These are phyloP conservation scores for Chlorella sp. DNA, from an alignment of 139 green algal genomes.

Conservation along the genomic window DNA sequence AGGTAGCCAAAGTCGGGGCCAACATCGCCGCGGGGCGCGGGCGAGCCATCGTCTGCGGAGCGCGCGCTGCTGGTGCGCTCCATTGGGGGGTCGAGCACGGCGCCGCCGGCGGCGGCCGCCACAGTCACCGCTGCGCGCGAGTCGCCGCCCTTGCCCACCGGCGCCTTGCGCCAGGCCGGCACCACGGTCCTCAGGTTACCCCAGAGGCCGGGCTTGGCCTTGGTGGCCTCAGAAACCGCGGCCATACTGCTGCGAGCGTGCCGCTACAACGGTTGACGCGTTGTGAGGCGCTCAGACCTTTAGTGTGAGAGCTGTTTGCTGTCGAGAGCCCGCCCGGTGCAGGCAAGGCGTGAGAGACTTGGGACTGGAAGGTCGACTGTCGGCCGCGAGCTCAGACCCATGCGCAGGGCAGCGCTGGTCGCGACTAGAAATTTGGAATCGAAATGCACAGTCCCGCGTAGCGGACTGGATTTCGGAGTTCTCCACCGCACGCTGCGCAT, in stretches of 20 bases:
- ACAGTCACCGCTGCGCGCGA: background rate
- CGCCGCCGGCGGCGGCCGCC: background rate
- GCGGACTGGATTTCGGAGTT: no score
- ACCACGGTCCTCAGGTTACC: conserved; percentile 8
- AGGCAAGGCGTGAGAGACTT: no score
- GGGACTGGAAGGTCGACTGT: no score
- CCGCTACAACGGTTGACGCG: no score
- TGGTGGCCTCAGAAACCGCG: background rate
- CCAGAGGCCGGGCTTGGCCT: conserved; percentile 4
- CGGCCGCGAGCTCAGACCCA: no score
- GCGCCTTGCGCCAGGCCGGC: conserved; percentile 10
- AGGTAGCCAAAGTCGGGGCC: conserved; percentile 44
- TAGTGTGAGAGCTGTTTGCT: no score
- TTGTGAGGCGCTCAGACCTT: no score
- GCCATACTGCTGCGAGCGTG: background rate
- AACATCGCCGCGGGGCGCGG: background rate
- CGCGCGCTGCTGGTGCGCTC: conserved; percentile 7
- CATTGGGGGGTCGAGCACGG: background rate
- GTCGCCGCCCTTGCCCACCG: background rate
- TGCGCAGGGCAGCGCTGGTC: no score
- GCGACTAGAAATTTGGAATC: no score
- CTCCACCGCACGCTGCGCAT: no score
- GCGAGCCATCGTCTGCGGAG: background rate
- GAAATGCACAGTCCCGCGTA: no score
- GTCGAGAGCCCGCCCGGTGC: no score